Evolutionary conservation across 306 rosid genomes (phyloP).

Genomic region (Vigna mungo): DNA sequence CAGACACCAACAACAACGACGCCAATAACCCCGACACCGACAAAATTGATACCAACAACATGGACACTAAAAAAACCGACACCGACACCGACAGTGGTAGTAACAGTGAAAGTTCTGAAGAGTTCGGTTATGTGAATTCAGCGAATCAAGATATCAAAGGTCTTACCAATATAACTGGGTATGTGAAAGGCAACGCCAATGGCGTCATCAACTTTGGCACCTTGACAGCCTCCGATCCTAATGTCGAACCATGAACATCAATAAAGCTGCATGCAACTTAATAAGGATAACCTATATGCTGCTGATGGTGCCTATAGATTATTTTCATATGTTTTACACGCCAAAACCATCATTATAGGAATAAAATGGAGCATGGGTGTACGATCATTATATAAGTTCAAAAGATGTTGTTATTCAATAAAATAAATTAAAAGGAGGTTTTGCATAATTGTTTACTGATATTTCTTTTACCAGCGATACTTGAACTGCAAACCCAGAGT

Average conservation of each 20-base stretch:
- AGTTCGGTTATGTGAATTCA: conserved; percentile 19
- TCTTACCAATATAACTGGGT: conserved; percentile 53
- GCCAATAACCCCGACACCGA: too few relatives aligned
- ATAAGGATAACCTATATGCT: conserved; percentile 10
- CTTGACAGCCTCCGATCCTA: conserved; percentile 22
- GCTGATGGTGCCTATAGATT: neutral
- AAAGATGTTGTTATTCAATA: neutral
- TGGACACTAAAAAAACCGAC: too few relatives aligned
- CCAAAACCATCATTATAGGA: neutral
- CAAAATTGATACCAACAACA: too few relatives aligned
- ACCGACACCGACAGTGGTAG: too few relatives aligned
- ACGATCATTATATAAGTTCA: neutral
- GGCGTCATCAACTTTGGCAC: conserved; percentile 53
- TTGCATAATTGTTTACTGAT: neutral
- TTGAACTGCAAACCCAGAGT: too few relatives aligned
- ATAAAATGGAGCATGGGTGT: neutral
- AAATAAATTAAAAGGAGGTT: neutral
- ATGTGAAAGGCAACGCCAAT: conserved; percentile 54
- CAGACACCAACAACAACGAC: neutral
- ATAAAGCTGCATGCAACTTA: too few relatives aligned
- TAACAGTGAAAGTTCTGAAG: conserved; percentile 1
- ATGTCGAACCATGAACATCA: conserved; percentile 15
- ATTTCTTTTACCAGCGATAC: too few relatives aligned
- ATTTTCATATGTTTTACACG: neutral
- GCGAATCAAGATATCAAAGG: conserved; percentile 46